Evolutionary conservation across 2,329 filamentous ascomycete species (phyloP).

Genomic region (Didymella pinodella): DNA sequence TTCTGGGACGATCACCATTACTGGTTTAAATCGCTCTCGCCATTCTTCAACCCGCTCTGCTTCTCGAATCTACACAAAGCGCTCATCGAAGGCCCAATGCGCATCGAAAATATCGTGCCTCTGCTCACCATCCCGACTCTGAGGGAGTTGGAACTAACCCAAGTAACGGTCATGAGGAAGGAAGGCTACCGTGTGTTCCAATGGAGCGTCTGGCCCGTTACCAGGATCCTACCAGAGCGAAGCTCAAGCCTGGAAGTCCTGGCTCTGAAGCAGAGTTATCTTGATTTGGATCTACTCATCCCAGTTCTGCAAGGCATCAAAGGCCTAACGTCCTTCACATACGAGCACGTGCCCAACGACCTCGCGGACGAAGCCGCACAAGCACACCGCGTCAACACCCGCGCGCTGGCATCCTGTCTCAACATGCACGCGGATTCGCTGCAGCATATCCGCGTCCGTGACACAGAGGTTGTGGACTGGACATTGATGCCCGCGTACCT

Average conservation of each 20-base stretch:
- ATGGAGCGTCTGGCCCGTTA: constrained; percentile 6
- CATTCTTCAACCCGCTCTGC: constrained; percentile 11
- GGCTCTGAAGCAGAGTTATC: neutral
- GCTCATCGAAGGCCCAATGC: neutral
- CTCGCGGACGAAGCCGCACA: neutral
- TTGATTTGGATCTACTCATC: neutral
- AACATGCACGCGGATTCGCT: neutral
- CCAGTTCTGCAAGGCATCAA: neutral
- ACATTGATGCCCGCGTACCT: neutral
- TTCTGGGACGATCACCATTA: constrained; percentile 20
- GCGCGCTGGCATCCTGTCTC: neutral
- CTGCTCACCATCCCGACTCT: constrained; percentile 10
- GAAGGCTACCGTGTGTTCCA: constrained; percentile 16
- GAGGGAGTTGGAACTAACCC: neutral
- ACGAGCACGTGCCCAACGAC: constrained; percentile 7
- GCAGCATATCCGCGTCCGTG: neutral
- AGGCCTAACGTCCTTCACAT: constrained; percentile 5
- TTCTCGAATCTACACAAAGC: neutral
- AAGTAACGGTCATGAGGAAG: constrained; percentile 13
- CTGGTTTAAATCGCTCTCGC: constrained; percentile 14
- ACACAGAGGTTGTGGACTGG: neutral
- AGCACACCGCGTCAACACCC: neutral
- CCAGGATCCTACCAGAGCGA: neutral
- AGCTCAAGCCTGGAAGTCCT: neutral
- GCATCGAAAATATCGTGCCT: constrained; percentile 14